These are phyloP conservation scores for Chalaropsis thielavioides DNA, from an alignment of 2,329 filamentous ascomycete species.

Conservation along the genomic window DNA sequence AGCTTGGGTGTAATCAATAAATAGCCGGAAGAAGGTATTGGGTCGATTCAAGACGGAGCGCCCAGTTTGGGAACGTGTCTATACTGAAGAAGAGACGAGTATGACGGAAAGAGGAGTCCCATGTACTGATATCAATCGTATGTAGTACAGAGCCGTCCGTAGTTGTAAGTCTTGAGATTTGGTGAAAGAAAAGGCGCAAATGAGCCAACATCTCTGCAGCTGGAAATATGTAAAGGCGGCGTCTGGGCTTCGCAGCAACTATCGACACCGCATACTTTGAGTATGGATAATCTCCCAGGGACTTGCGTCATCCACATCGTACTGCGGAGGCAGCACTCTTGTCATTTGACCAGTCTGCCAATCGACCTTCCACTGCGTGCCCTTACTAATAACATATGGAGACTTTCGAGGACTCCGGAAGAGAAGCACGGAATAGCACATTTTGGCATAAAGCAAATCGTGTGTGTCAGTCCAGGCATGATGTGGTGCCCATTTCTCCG, in stretches of 20 bases:
- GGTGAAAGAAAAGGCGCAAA: no score
- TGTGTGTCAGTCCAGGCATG: constrained; percentile 41
- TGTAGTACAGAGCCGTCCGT: neutral
- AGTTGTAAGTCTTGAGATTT: no score
- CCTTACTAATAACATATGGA: constrained; percentile 42
- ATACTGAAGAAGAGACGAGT: neutral
- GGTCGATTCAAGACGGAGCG: neutral
- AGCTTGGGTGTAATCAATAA: neutral
- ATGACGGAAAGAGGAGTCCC: no score
- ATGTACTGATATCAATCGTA: no score
- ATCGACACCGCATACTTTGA: constrained; percentile 29
- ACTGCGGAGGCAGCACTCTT: constrained; percentile 38
- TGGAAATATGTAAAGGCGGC: neutral
- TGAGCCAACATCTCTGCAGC: neutral
- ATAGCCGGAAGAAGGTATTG: neutral
- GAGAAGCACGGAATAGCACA: constrained; percentile 44
- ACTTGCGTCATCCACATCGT: constrained; percentile 37
- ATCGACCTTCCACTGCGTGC: constrained; percentile 45
- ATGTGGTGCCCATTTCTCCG: constrained; percentile 42
- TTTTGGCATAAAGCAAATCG: constrained; percentile 44
- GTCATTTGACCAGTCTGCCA: constrained; percentile 43
- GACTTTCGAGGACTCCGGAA: constrained; percentile 43
- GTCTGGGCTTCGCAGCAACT: neutral
- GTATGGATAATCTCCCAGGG: constrained; percentile 37
- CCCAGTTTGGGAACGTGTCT: neutral